Percentiles rank a stretch among this genome's conserved stretches.
phyloP scores from a whole-genome alignment of 1,284 basidiomycete species.

The Moesziomyces parantarcticus region DNA sequence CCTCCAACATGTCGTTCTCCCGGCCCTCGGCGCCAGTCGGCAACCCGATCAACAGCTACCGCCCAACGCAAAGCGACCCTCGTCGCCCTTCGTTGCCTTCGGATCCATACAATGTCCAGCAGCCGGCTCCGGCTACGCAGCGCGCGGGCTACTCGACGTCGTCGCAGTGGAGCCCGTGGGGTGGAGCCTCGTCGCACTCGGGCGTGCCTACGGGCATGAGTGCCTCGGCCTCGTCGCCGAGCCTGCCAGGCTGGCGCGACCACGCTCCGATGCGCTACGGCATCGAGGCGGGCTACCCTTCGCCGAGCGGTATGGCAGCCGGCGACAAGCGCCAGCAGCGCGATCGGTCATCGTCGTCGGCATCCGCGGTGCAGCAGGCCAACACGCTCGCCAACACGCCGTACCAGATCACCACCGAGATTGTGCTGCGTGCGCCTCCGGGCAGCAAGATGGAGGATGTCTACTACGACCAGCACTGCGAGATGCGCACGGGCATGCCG shows the following conservation, averaged over 20 bases:
- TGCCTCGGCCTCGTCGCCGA: slow-evolving; percentile 21
- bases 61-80: slow-evolving; percentile 32
- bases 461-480: slow-evolving; percentile 55
- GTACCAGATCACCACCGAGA: slow-evolving; percentile 52
- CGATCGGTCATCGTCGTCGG: slow-evolving; percentile 32
- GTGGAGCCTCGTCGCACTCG: slow-evolving; percentile 14
- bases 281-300: slow-evolving; percentile 21
- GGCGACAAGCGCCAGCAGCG: slow-evolving; percentile 42
- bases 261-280: slow-evolving; percentile 26
- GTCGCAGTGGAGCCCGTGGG: slow-evolving; percentile 36
- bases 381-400: slow-evolving; percentile 45
- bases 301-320: slow-evolving; percentile 32
- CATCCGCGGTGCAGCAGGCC: slow-evolving; percentile 37
- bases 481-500: slow-evolving; percentile 37
- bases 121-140: slow-evolving; percentile 16
- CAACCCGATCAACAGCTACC: slow-evolving; percentile 43
- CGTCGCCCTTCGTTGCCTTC: slow-evolving; percentile 40
- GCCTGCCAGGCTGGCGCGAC: slow-evolving; percentile 34
- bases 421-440: slow-evolving; percentile 45
- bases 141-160: slow-evolving; percentile 16
- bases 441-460: slow-evolving; percentile 55
- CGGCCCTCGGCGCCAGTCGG: slow-evolving; percentile 43
- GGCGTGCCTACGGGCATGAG: slow-evolving; percentile 21
- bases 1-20: slow-evolving; percentile 39
- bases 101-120: slow-evolving; percentile 23